Conservation (phyloP, 495 filamentous ascomycete species). For the Trichoderma reesei region DNA sequence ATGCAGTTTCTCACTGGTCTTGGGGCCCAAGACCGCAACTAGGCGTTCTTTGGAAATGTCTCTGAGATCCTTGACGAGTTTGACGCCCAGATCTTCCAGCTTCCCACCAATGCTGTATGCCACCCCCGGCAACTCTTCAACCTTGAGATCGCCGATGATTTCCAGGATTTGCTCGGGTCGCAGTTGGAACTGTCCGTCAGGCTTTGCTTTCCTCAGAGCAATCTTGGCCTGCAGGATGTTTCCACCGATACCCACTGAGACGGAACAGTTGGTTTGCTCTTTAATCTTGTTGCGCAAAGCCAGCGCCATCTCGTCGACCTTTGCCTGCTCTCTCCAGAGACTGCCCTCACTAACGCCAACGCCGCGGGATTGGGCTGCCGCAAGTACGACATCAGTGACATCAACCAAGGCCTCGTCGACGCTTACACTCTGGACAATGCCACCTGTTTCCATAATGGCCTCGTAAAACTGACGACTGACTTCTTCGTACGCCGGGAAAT, state of each 20-base stretch:
- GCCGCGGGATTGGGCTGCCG: slow-evolving; percentile 58
- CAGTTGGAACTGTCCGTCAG: slow-evolving; percentile 83
- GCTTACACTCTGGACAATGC: slow-evolving; percentile 87
- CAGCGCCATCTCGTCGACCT: slow-evolving; percentile 64
- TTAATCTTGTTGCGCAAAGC: slow-evolving; percentile 59
- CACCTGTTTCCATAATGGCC: slow-evolving; percentile 67
- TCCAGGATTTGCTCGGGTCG: slow-evolving; percentile 67
- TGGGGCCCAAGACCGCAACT: slow-evolving; percentile 65
- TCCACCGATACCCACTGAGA: slow-evolving; percentile 88
- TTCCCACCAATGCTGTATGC: slow-evolving; percentile 76
- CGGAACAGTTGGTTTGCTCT: slow-evolving; percentile 66
- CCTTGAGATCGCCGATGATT: slow-evolving; percentile 63
- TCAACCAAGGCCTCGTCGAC: slow-evolving; percentile 91
- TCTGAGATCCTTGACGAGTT: slow-evolving; percentile 71
- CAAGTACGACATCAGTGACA: slow-evolving; percentile 55
- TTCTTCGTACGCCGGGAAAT: slow-evolving; percentile 89
- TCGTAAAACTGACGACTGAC: slow-evolving; percentile 83
- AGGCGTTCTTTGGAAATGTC: slow-evolving; percentile 65
- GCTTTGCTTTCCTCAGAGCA: slow-evolving; percentile 84
- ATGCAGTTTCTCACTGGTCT: slow-evolving; percentile 85
- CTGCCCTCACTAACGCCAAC: slow-evolving; percentile 59
- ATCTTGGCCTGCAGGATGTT: slow-evolving; percentile 89
- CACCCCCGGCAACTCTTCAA: slow-evolving; percentile 78
- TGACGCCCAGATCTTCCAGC: slow-evolving; percentile 78
- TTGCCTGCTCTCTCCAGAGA: slow-evolving; percentile 71